Evolutionary conservation across 768 basidiomycete species (phyloP), one percentile per base, ranked within the genome.

Genomic region (Austroboletus eburneus): DNA sequence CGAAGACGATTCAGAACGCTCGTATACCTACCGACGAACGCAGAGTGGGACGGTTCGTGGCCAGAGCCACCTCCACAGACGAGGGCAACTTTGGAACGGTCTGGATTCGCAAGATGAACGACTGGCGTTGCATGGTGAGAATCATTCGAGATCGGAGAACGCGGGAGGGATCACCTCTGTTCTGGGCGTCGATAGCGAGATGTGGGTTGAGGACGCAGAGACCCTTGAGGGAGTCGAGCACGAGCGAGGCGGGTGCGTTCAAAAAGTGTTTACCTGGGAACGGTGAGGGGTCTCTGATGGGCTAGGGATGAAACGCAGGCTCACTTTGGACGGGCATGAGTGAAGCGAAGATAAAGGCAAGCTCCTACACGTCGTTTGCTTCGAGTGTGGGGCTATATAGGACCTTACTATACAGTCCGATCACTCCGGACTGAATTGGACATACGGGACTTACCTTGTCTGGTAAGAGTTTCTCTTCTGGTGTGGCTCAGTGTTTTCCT

Each of bases 11-110:
- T 23, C 24, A 27, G 17, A 52, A 9, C 10, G 12, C 14, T 27
- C 5, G 27, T 17, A 18, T 35, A 62, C 75, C 53, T 51, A 85
- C 91, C 92, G n/a, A 95, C 91, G 56, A 87, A 93, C 2, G 81
- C 87, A 5, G 89, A 80, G 67, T 93, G 91, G 14, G 91, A 79
- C 7, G 94, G 94, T 58, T 96, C 94, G 61, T 96, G 94, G 5
- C 94, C 89, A 21, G 85, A 81, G 25, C 91, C 90, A 5, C 91
- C 90, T 9, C 90, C 90, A 57, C 86, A 90, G 56, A 92, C 72
- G 13, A 92, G 70, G 3, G 85, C 78, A 35, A 92, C 91, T 59
- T 81, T 81, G 20, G 77, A 75, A 46, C 69, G 75, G 62, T 85
- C 79, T 25, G 66, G 75, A n/a, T 67, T 54, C 21, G 77, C 69